A percentile compares a stretch with the other conserved stretches of the same genome.
These are phyloP conservation scores for Botrytis galanthina DNA, from an alignment of 2,329 filamentous ascomycete genomes.

Conservation along the genomic window DNA sequence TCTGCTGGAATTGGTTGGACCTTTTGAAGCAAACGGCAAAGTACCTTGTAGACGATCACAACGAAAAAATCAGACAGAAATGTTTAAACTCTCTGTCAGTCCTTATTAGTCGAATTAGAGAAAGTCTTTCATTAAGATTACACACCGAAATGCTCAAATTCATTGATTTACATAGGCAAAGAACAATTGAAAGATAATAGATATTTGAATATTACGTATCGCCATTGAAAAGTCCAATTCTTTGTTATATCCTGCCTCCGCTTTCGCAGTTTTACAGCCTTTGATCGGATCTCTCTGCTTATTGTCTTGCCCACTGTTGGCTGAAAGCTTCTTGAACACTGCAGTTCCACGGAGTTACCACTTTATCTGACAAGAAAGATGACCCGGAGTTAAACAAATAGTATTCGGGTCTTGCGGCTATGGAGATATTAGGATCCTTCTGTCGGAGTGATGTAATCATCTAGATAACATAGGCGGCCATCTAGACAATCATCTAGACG, in stretches of 20 bases:
- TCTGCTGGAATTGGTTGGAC: background rate
- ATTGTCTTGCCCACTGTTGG: slow-evolving; percentile 1
- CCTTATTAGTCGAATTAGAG: background rate
- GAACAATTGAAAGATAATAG: background rate
- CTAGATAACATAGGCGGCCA: too few species aligned
- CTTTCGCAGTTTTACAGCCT: slow-evolving; percentile 8
- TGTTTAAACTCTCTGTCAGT: background rate
- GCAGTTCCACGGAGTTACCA: background rate
- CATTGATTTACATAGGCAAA: background rate
- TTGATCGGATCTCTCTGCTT: background rate
- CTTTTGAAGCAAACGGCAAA: background rate
- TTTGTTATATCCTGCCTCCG: background rate
- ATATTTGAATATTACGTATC: slow-evolving; percentile 8
- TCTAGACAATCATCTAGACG: background rate
- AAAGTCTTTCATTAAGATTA: background rate
- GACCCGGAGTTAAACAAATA: background rate
- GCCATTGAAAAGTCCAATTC: background rate
- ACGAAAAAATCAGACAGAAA: background rate
- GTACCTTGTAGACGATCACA: background rate
- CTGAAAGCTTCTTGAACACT: background rate
- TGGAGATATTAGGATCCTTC: background rate
- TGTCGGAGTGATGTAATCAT: background rate
- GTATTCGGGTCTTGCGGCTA: background rate
- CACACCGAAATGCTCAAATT: background rate
- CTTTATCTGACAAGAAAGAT: background rate